phyloP scores from a whole-genome alignment of 2,329 filamentous ascomycete species.

The Dothideomycetes sp. region DNA sequence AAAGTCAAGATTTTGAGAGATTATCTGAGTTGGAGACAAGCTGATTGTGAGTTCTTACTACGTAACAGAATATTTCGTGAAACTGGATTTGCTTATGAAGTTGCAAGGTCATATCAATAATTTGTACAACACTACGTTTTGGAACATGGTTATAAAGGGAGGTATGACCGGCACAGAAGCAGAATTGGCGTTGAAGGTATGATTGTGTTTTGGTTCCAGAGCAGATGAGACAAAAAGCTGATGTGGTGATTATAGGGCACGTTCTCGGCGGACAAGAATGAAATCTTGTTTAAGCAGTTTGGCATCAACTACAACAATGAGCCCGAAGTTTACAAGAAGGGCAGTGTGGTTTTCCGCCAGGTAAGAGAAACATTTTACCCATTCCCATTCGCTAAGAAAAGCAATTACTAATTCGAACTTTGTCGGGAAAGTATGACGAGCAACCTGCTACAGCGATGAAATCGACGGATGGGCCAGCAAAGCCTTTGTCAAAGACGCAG shows the following conservation, averaged over 20 bases:
- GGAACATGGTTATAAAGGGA: slow-evolving; percentile 72
- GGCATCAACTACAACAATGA: slow-evolving; percentile 98
- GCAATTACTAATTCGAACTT: background rate
- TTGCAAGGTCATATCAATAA: slow-evolving; percentile 73
- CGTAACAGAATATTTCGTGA: background rate
- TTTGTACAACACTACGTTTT: slow-evolving; percentile 95
- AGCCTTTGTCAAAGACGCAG: slow-evolving; percentile 65
- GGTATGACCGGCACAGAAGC: slow-evolving; percentile 69
- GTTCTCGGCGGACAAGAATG: slow-evolving; percentile 80
- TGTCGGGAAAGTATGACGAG: background rate
- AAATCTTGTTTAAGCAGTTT: slow-evolving; percentile 83
- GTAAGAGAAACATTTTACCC: background rate
- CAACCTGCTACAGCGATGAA: slow-evolving; percentile 8
- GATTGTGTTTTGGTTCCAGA: slow-evolving; percentile 16
- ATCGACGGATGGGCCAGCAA: slow-evolving; percentile 25
- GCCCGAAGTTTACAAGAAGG: slow-evolving; percentile 83
- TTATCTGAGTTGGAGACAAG: slow-evolving; percentile 95
- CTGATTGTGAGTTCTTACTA: slow-evolving; percentile 60
- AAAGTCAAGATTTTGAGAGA: slow-evolving; percentile 73
- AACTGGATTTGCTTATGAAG: too few relatives aligned
- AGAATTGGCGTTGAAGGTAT: slow-evolving; percentile 66
- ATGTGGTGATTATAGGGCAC: slow-evolving; percentile 53
- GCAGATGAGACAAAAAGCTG: background rate
- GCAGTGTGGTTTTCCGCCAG: slow-evolving; percentile 74
- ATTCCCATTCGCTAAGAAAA: background rate